A percentile compares a stretch with the other conserved stretches of the same genome.
Conservation (phyloP, 352 stramenopile species). For the Thraustochytrium striatum region DNA sequence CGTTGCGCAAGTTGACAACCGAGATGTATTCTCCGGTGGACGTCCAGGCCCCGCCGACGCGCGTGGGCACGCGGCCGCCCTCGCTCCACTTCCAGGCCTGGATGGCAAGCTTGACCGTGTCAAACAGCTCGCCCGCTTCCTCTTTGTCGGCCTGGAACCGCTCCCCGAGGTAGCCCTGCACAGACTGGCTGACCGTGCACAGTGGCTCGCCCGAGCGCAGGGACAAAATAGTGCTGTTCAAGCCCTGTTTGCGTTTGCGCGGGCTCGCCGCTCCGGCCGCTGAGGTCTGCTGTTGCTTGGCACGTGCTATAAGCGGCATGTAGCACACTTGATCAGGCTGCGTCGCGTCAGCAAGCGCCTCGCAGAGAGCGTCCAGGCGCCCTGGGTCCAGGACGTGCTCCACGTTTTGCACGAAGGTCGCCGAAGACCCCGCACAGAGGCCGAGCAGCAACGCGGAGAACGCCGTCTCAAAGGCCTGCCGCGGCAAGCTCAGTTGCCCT, state of each 20-base stretch:
- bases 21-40: conserved; percentile 5
- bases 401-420: not conserved
- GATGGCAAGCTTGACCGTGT: not conserved
- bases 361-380: not conserved
- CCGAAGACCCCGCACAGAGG: conserved; percentile 4
- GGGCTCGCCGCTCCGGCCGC: too few relatives aligned
- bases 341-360: not conserved
- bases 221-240: not conserved
- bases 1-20: conserved; percentile 13
- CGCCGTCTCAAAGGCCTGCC: conserved; percentile 8
- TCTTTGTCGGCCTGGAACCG: not conserved
- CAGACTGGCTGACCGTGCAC: not conserved
- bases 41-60: not conserved
- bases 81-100: conserved; percentile 36
- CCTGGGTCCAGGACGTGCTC: conserved; percentile 7
- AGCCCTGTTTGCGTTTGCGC: too few relatives aligned
- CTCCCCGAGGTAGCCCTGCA: not conserved
- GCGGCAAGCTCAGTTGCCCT: not conserved
- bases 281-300: not conserved
- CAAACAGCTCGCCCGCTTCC: not conserved
- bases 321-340: not conserved
- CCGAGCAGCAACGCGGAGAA: conserved; percentile 10
- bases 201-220: not conserved
- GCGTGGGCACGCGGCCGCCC: not conserved
- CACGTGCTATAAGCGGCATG: conserved; percentile 3